Percentiles rank a stretch among this genome's conserved stretches.
Evolutionary conservation across 768 basidiomycete genomes (phyloP).

Genomic region (Boletus reticuloceps): DNA sequence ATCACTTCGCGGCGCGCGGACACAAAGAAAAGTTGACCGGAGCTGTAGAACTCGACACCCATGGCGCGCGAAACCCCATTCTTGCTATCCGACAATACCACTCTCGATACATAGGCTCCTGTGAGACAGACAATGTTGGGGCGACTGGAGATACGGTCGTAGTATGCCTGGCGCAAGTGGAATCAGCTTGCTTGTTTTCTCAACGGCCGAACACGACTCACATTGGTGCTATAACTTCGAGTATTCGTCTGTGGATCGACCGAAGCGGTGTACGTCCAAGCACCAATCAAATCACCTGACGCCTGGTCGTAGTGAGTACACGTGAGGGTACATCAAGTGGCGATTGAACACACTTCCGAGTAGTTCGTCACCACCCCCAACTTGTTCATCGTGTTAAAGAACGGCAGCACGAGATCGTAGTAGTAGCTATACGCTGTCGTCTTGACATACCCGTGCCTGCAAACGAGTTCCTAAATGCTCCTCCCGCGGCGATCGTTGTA

Average conservation of each 20-base stretch:
- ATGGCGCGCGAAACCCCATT: slow-evolving; percentile 8
- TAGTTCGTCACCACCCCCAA: background rate
- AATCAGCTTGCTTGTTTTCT: background rate
- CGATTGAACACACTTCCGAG: slow-evolving; percentile 2
- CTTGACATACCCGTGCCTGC: too few species aligned
- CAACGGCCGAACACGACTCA: background rate
- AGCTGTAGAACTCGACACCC: slow-evolving; percentile 21
- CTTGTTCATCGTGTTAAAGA: slow-evolving; percentile 16
- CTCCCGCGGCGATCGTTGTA: background rate
- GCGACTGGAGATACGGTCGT: slow-evolving; percentile 15
- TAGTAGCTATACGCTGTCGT: too few species aligned
- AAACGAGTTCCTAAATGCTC: background rate
- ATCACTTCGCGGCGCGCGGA: slow-evolving; percentile 20
- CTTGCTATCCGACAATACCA: slow-evolving; percentile 11
- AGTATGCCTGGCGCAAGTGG: slow-evolving; percentile 10
- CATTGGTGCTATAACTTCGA: slow-evolving; percentile 15
- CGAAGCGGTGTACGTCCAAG: slow-evolving; percentile 17
- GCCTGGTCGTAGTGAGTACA: slow-evolving; percentile 1
- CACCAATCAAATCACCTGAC: slow-evolving; percentile 13
- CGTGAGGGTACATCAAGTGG: background rate
- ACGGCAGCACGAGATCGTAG: too few species aligned
- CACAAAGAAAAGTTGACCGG: slow-evolving; percentile 15
- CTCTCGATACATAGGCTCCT: slow-evolving; percentile 23
- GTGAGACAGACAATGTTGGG: slow-evolving; percentile 25
- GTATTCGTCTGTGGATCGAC: slow-evolving; percentile 15